Base-by-base conservation (phyloP, 495 filamentous ascomycete genomes). In the Friedmanniomyces simplex region DNA sequence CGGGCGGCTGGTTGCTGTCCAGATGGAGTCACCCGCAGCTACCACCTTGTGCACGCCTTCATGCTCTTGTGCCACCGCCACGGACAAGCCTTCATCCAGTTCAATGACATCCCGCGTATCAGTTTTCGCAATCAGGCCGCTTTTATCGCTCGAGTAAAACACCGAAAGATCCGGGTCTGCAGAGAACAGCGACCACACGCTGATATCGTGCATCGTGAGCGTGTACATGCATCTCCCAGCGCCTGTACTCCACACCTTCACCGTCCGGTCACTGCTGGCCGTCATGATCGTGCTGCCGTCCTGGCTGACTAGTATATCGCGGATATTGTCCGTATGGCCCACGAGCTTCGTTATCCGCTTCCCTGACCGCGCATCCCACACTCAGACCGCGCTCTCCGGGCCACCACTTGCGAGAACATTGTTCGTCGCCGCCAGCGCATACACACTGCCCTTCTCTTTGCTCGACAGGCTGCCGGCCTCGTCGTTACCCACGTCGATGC, bases 131-230 rank as follows among this genome's bases (percentile, higher is more conserved):
- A 97, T 86, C 54, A 96, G 68, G 1, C 93, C 93, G 4, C 88
- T 89, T 21, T 90, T 80, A 69, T 98, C 93, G 64, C 86, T 87
- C 32, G 91, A 96, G 72, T 96, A 95, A 68, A 97, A 95, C 13
- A 96, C 80, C 3, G 85, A 84, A 2, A 98, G 78, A 46, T 84
- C 75, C 8, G 90, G 90, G 63, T 96, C 81, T 51, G 91, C 83
- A 0, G 93, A 96, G 66, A 85, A 94, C 20, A 98, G 77, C 26
- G 89, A 93, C 93, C 93, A 98, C 20, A 98, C 91, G 67, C 90
- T 96, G 65, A 94, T 89, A 68, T 93, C 95, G 68, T 98, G 93
- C 93, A 97, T 97, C 16, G 90, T 96, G 53, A 98, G 76, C 4
- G 94, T 98, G 71, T 96, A 87, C 85, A 96, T 88, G 76, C 93